Conservation (phyloP, 1,139 yeast genomes). For the Hyphopichia fennica region DNA sequence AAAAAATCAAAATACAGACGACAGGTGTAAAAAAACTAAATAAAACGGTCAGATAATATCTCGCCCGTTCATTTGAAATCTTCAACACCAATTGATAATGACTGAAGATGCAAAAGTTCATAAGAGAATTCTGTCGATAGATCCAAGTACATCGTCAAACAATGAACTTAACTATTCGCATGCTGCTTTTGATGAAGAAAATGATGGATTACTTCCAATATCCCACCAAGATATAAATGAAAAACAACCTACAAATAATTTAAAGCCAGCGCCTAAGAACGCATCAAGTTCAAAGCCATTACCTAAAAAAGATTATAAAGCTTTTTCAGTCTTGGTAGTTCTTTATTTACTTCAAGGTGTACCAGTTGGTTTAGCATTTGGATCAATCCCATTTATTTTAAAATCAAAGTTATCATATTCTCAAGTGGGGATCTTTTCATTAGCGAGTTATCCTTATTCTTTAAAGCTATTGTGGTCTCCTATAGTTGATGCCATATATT, state of each 20-base stretch:
- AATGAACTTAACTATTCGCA: constrained; percentile 20
- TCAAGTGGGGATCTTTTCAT: constrained; percentile 84
- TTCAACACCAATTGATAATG: not conserved
- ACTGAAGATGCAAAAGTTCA: constrained; percentile 10
- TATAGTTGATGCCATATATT: constrained; percentile 84
- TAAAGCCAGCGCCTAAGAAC: constrained; percentile 7
- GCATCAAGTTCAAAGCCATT: not conserved
- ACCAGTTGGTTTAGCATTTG: constrained; percentile 95
- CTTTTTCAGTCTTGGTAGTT: constrained; percentile 68
- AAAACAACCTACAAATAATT: constrained; percentile 7
- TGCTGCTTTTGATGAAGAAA: constrained; percentile 29
- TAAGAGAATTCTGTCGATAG: constrained; percentile 17
- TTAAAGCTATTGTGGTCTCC: constrained; percentile 94
- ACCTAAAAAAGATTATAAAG: constrained; percentile 16
- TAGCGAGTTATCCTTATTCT: constrained; percentile 94
- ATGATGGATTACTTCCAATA: constrained; percentile 38
- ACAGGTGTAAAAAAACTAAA: not conserved
- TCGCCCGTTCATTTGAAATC: too few species aligned
- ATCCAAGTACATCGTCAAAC: constrained; percentile 7
- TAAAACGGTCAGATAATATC: too few species aligned
- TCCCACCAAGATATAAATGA: constrained; percentile 22
- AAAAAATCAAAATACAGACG: not conserved
- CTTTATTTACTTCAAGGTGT: constrained; percentile 88
- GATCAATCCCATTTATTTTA: constrained; percentile 88
- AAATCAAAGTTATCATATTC: constrained; percentile 83